Evolutionary conservation across 441 rosid species (phyloP).

Genomic region (Dalechampia spathulata): DNA sequence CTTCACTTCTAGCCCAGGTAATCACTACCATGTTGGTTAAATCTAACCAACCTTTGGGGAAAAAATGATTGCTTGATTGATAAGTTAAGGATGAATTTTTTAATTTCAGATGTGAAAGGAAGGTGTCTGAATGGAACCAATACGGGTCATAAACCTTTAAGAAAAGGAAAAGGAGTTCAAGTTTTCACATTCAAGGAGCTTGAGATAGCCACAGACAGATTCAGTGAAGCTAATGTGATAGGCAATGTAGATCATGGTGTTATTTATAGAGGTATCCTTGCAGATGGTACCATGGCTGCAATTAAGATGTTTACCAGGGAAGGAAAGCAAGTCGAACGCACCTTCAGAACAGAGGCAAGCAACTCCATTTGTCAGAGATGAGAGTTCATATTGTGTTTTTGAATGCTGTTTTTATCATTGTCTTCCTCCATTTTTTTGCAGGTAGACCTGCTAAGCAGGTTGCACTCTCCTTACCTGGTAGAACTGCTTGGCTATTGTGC

Average conservation of each 20-base stretch:
- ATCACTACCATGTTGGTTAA: background rate
- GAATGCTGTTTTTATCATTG: too few species aligned
- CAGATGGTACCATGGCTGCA: conserved; percentile 74
- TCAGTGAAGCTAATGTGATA: conserved; percentile 51
- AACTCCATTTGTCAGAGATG: conserved; percentile 35
- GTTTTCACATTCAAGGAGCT: conserved; percentile 86
- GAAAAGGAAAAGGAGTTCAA: conserved; percentile 44
- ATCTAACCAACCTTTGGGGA: background rate
- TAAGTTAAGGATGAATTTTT: too few species aligned
- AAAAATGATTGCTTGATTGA: conserved; percentile 10
- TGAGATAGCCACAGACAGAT: conserved; percentile 54
- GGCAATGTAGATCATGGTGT: conserved; percentile 56
- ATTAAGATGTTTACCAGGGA: conserved; percentile 57
- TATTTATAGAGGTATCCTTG: conserved; percentile 61
- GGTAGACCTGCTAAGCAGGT: conserved; percentile 84
- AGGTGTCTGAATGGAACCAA: conserved; percentile 52
- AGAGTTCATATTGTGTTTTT: too few species aligned
- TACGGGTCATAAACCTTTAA: conserved; percentile 18
- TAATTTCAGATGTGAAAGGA: conserved; percentile 49
- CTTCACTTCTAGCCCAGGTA: conserved; percentile 71
- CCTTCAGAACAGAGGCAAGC: conserved; percentile 77
- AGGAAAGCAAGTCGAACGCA: conserved; percentile 69
- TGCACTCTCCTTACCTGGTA: conserved; percentile 73
- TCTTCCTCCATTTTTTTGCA: conserved; percentile 23
- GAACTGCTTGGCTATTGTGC: conserved; percentile 92